These are phyloP conservation scores for Skeletonema grethae DNA, from an alignment of 108 stramenopile genomes.

Conservation along the genomic window DNA sequence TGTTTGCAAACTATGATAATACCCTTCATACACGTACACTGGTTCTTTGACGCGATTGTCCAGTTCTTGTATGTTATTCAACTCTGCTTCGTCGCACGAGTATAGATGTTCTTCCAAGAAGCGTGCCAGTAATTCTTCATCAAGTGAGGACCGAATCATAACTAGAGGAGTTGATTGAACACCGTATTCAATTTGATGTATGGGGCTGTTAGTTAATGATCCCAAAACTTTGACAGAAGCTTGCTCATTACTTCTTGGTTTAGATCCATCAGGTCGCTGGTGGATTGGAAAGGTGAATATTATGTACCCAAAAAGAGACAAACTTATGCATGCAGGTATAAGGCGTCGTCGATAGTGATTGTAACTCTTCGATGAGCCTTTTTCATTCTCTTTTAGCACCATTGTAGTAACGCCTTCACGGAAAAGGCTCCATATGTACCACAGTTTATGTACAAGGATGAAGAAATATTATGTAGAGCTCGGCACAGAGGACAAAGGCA, in stretches of 20 bases:
- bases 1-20: conserved; percentile 29
- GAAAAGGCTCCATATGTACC: too few species aligned
- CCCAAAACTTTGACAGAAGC: neutral
- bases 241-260: neutral
- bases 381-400: neutral
- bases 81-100: conserved; percentile 24
- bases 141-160: conserved; percentile 27
- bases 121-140: conserved; percentile 22
- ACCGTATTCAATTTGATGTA: conserved; percentile 24
- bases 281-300: neutral
- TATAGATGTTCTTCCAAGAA: conserved; percentile 28
- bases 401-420: neutral
- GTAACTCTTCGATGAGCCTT: neutral
- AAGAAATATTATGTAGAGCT: too few species aligned
- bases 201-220: conserved; percentile 3
- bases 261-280: neutral
- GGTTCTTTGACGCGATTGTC: conserved; percentile 33
- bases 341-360: neutral
- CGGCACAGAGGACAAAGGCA: too few species aligned
- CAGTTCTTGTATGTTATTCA: conserved; percentile 22
- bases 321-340: neutral
- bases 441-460: too few species aligned
- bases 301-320: neutral
- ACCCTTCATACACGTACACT: conserved; percentile 33
- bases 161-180: conserved; percentile 33